Conservation (phyloP, 2,329 filamentous ascomycete genomes). For the Talaromyces amestolkiae region DNA sequence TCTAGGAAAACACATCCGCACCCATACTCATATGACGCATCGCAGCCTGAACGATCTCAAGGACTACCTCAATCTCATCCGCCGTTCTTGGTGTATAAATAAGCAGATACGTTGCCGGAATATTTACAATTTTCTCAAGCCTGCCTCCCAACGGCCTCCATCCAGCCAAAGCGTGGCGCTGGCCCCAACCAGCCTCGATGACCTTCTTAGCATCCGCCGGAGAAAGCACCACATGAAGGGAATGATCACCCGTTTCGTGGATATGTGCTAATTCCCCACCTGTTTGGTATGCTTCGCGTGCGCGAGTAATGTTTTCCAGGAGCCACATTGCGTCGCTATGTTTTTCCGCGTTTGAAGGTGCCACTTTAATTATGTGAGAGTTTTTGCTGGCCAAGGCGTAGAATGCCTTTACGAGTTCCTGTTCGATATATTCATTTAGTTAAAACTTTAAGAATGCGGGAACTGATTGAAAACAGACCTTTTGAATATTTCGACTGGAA, state of each 20-base stretch:
- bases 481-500: conserved; percentile 24
- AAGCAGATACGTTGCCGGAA: conserved; percentile 74
- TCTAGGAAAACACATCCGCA: neutral
- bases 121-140: conserved; percentile 55
- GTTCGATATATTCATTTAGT: neutral
- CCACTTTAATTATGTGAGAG: conserved; percentile 29
- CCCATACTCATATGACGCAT: conserved; percentile 35
- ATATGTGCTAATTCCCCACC: conserved; percentile 77
- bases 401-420: conserved; percentile 30
- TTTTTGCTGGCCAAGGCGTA: conserved; percentile 27
- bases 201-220: conserved; percentile 76
- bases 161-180: conserved; percentile 37
- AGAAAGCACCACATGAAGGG: conserved; percentile 74
- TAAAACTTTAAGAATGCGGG: neutral
- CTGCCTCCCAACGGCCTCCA: conserved; percentile 59
- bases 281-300: conserved; percentile 22
- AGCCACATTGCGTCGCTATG: conserved; percentile 31
- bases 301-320: conserved; percentile 23
- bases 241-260: conserved; percentile 67
- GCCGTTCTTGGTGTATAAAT: conserved; percentile 74
- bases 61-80: conserved; percentile 65
- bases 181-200: conserved; percentile 70
- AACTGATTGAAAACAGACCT: conserved; percentile 23
- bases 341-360: conserved; percentile 27
- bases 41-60: conserved; percentile 69